A percentile compares a stretch with the other conserved stretches of the same genome.
These are phyloP conservation scores for Rickenella mellea DNA, from an alignment of 768 basidiomycete genomes.

Conservation along the genomic window DNA sequence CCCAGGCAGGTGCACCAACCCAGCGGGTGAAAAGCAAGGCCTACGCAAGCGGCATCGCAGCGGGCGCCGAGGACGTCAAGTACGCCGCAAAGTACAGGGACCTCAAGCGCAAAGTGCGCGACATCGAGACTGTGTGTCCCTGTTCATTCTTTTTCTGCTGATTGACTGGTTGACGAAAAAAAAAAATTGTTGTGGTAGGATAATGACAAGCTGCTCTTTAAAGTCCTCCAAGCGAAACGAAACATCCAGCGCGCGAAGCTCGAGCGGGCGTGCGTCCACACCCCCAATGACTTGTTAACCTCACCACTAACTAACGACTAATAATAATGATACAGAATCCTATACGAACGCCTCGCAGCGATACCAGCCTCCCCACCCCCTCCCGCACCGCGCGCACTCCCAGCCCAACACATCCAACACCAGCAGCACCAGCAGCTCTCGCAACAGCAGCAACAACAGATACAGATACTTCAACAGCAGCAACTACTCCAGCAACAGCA, in stretches of 20 bases:
- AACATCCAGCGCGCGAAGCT: constrained; percentile 82
- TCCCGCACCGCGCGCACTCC: not conserved
- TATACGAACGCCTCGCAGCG: constrained; percentile 68
- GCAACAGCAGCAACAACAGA: not conserved
- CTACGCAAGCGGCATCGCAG: constrained; percentile 54
- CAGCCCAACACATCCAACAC: not conserved
- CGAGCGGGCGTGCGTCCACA: constrained; percentile 68
- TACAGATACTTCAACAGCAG: not conserved
- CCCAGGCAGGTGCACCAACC: constrained; percentile 18
- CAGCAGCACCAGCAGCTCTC: not conserved
- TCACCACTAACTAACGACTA: not conserved
- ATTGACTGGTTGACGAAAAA: not conserved
- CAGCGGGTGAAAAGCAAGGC: constrained; percentile 38
- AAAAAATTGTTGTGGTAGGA: constrained; percentile 38
- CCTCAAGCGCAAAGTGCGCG: constrained; percentile 78
- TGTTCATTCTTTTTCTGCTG: not conserved
- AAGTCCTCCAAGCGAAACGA: constrained; percentile 69
- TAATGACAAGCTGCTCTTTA: constrained; percentile 81
- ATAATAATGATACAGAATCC: constrained; percentile 35
- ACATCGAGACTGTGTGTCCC: constrained; percentile 66
- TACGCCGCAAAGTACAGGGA: constrained; percentile 86
- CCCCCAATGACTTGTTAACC: constrained; percentile 3
- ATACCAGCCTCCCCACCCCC: constrained; percentile 46
- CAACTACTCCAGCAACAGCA: not conserved
- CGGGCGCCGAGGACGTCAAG: constrained; percentile 77